These are phyloP conservation scores for Mycena sanguinolenta DNA, from an alignment of 768 basidiomycete species.

Conservation along the genomic window DNA sequence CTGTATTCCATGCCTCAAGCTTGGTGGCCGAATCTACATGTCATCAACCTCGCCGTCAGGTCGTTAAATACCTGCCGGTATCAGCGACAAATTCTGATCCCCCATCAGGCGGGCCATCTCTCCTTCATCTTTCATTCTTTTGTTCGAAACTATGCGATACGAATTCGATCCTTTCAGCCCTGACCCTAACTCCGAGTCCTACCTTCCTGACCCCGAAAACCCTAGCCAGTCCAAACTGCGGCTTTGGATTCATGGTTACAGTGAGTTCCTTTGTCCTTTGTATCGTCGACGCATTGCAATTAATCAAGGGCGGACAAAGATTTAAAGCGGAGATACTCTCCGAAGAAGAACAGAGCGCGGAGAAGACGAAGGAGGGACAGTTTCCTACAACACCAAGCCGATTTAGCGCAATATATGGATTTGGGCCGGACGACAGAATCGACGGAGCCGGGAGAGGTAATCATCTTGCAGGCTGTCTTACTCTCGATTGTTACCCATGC, in stretches of 20 bases:
- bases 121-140: neutral
- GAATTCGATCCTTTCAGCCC: constrained; percentile 21
- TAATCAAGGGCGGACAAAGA: neutral
- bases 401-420: neutral
- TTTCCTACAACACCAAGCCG: neutral
- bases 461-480: neutral
- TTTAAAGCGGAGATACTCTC: neutral
- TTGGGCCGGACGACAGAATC: neutral
- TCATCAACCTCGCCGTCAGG: neutral
- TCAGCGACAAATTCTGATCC: neutral
- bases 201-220: constrained; percentile 5
- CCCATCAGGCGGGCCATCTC: neutral
- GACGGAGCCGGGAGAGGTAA: neutral
- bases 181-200: constrained; percentile 14
- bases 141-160: neutral
- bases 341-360: neutral
- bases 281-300: neutral
- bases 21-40: neutral
- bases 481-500: neutral
- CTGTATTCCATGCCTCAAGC: constrained; percentile 7
- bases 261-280: neutral
- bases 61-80: constrained; percentile 7
- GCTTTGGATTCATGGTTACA: neutral
- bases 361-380: neutral
- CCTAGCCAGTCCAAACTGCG: neutral